These are phyloP conservation scores for Hymenoscyphus occultus DNA, from an alignment of 2,329 filamentous ascomycete species.

Conservation along the genomic window DNA sequence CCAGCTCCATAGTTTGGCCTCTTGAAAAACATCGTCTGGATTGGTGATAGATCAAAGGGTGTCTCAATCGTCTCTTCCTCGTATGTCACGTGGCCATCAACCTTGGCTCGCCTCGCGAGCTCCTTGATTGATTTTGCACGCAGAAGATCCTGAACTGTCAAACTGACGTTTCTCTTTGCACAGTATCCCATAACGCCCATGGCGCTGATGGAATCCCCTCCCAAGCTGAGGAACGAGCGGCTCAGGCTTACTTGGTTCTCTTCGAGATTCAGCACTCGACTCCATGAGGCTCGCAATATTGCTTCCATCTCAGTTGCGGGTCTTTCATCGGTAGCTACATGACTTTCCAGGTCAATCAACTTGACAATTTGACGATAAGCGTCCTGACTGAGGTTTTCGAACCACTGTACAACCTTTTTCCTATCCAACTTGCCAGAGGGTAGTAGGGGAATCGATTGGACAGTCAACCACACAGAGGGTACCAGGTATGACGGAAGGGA, in stretches of 20 bases:
- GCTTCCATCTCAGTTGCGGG: constrained; percentile 16
- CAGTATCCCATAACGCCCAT: constrained; percentile 24
- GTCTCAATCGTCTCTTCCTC: constrained; percentile 12
- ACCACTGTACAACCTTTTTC: neutral
- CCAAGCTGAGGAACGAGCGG: constrained; percentile 22
- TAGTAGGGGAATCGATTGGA: constrained; percentile 13
- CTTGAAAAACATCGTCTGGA: constrained; percentile 31
- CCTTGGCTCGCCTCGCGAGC: constrained; percentile 13
- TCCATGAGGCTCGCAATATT: constrained; percentile 15
- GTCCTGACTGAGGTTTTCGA: constrained; percentile 9
- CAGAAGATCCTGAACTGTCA: constrained; percentile 25
- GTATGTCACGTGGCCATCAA: neutral
- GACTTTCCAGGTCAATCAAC: neutral
- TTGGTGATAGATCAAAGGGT: constrained; percentile 28
- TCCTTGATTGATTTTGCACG: constrained; percentile 20
- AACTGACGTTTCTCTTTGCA: constrained; percentile 13
- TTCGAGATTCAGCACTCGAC: constrained; percentile 19
- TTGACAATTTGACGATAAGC: constrained; percentile 6
- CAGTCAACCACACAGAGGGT: constrained; percentile 15
- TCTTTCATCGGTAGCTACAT: neutral
- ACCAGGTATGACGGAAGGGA: constrained; percentile 22
- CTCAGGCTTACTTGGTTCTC: constrained; percentile 16
- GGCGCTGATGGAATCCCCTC: constrained; percentile 28
- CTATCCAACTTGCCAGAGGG: constrained; percentile 17
- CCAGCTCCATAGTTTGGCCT: constrained; percentile 15